These are phyloP conservation scores for Mucor piriformis DNA, from an alignment of 371 early-diverging fungal genomes.

Conservation along the genomic window DNA sequence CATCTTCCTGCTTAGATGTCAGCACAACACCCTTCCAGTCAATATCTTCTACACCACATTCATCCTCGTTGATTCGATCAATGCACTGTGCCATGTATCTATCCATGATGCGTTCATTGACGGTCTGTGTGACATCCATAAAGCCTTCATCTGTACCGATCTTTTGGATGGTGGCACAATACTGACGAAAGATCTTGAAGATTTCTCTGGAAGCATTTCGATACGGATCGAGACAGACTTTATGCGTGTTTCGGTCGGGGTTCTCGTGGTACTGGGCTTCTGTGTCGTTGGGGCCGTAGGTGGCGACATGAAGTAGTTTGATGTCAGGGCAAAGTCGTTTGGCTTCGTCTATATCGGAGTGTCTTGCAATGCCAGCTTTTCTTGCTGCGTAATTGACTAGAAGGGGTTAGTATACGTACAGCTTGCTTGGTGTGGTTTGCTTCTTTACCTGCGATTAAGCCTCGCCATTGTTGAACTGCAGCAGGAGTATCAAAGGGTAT, in stretches of 20 bases:
- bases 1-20: conserved; percentile 30
- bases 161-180: conserved; percentile 60
- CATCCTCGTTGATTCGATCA: conserved; percentile 30
- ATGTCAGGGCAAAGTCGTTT: conserved; percentile 72
- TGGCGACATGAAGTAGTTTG: conserved; percentile 85
- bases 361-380: conserved; percentile 50
- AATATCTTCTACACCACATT: conserved; percentile 28
- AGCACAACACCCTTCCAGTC: conserved; percentile 41
- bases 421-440: neutral
- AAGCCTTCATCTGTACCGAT: conserved; percentile 88
- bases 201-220: conserved; percentile 71
- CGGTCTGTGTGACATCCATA: conserved; percentile 79
- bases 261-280: conserved; percentile 71
- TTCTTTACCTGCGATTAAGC: conserved; percentile 80
- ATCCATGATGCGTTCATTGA: conserved; percentile 59
- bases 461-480: conserved; percentile 92
- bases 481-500: conserved; percentile 71
- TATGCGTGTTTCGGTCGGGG: conserved; percentile 78
- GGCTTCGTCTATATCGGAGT: conserved; percentile 60
- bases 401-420: neutral
- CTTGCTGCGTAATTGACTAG: conserved; percentile 66
- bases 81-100: conserved; percentile 44
- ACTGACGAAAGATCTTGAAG: conserved; percentile 66
- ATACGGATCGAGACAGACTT: conserved; percentile 88
- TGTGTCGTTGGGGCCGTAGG: conserved; percentile 68